Base-by-base conservation (phyloP, 2,329 filamentous ascomycete genomes). In the Setomelanomma holmii region DNA sequence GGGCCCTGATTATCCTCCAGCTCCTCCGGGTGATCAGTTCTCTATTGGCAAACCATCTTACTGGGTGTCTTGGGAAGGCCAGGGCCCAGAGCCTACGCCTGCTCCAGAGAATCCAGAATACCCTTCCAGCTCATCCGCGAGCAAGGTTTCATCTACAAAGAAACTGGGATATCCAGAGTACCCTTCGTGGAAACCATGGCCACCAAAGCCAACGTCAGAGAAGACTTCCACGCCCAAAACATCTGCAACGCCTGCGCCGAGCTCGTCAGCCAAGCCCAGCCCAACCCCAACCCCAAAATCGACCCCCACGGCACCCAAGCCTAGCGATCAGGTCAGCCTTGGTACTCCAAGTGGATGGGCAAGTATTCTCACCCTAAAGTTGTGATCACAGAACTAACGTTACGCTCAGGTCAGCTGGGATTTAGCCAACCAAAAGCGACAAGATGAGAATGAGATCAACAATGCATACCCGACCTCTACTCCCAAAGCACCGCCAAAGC, bases 31-130 rank as follows among this genome's bases (percentile, higher is more conserved):
- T 10, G 27, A 30, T 14, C 27, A 30, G 27, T 10, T 30, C 5
- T 30, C 27, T 8, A 21, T 21, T 16, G 20, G 39, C 16, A 43
- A 35, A 17, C 47, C 47, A 4, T 54, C 30, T 21, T 40, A 49
- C 45, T 55, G 52, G 49, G 27, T 58, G 10, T 51, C 47, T 22
- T 58, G 55, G 55, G 55, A 49, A 10, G 45, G 34, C 2, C 46
- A 40, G 16, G 55, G 14, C 2, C 46, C 50, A 12, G 40, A 33
- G 6, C 44, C 50, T 14, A 54, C 51, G 19, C 22, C 39, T 20
- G 20, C 27, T 1, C 51, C 41, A 16, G 41, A 49, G 16, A 40
- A 49, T 4, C 51, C 41, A 17, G 41, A 49, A 16, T 45, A 49
- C 8, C 45, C 51, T 36, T 10, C 16, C 12, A 38, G 4, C 6